Base-by-base conservation (phyloP, 2,329 filamentous ascomycete species). In the Scedosporium aurantiacum region DNA sequence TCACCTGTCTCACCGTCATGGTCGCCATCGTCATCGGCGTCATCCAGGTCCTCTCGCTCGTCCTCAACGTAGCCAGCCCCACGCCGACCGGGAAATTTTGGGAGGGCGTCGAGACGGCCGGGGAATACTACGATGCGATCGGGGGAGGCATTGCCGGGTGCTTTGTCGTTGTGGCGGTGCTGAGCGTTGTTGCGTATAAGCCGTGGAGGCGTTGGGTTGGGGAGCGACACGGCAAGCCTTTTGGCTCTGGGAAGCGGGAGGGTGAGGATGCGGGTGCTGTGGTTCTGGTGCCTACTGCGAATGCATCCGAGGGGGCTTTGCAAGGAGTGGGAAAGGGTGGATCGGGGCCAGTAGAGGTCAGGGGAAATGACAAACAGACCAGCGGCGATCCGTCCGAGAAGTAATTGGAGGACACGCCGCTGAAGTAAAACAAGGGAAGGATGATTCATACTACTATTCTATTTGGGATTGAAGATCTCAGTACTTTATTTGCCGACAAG, bases 21-120 rank as follows among this genome's bases (percentile, higher is more conserved):
- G 91, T 96, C 0, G 90, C 91, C 1, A 82, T 90, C 2, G 87
- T 94, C 32, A 96, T 97, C 66, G 93, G 93, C 18, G 78, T 88
- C 14, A 82, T 97, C 25, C 94, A 99, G 72, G 76, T 96, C 0
- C 77, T 97, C 10, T 91, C 86, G 1, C 78, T 97, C 8, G 79
- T 91, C 1, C 78, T 90, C 60, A 91, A 92, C 68, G 87, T 93
- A 5, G 55, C 55, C 27, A 37, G 27, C 4, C 55, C 55, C 2
- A 37, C 14, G 1, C 55, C 55, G 25, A 57, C 55, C 5, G 55
- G 55, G 0, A 57, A 40, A 4, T 57, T 57, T 23, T 57, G 55
- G 55, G 55, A 57, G n/a, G 55, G 55, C 12, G 55, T 57, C n/a
- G 25, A 57, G 23, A 57, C 16, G 27, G 55, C 55, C 2, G 55